phyloP scores from a whole-genome alignment of 2,329 filamentous ascomycete species.

The Diaporthe vexans region DNA sequence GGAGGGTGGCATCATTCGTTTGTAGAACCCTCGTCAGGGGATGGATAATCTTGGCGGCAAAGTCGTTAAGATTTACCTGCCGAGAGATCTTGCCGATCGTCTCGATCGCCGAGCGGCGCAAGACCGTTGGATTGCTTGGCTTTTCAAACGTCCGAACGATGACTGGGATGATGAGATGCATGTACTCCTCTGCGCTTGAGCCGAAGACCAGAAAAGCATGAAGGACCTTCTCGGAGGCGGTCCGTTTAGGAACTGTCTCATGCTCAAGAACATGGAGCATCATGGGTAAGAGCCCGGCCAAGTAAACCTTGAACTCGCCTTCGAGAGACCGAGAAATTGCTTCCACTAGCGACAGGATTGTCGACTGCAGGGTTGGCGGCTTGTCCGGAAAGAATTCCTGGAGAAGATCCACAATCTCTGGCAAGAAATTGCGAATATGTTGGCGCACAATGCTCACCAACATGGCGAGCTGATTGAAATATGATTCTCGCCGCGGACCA shows the following conservation, averaged over 20 bases:
- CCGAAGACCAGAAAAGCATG: conserved; percentile 98
- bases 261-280: conserved; percentile 96
- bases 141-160: conserved; percentile 96
- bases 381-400: conserved; percentile 88
- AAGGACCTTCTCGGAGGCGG: conserved; percentile 88
- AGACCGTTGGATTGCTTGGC: conserved; percentile 81
- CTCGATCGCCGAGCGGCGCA: conserved; percentile 92
- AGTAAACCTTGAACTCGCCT: conserved; percentile 97
- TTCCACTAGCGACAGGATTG: conserved; percentile 92
- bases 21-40: conserved; percentile 87
- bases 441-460: conserved; percentile 96
- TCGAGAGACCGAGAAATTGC: conserved; percentile 94
- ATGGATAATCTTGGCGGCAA: conserved; percentile 95
- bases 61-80: conserved; percentile 97
- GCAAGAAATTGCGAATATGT: conserved; percentile 92
- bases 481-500: conserved; percentile 85
- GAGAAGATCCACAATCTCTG: conserved; percentile 86
- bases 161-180: conserved; percentile 97
- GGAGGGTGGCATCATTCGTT: conserved; percentile 78
- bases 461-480: conserved; percentile 96
- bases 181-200: conserved; percentile 96
- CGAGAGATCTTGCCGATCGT: conserved; percentile 94
- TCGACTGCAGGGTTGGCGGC: conserved; percentile 85
- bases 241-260: conserved; percentile 81
- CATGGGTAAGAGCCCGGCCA: conserved; percentile 88